A percentile compares a stretch with the other conserved stretches of the same genome.
Evolutionary conservation across 768 basidiomycete species (phyloP).

Genomic region (Rhodotorula kratochvilovae): DNA sequence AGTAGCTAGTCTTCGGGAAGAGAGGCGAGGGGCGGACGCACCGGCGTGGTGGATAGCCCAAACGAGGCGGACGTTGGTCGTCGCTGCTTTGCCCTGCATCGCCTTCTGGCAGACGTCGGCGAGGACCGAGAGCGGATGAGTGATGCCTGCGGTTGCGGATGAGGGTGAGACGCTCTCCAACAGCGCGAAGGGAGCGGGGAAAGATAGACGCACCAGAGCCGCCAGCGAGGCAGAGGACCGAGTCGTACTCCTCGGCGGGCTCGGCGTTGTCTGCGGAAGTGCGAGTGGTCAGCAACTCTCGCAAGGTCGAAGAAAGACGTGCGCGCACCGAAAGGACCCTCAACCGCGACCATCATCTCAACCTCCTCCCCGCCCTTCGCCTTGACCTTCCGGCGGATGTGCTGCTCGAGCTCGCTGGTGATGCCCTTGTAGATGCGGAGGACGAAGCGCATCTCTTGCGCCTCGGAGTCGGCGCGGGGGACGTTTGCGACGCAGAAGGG

Average conservation of each 20-base stretch:
- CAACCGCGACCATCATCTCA: conserved; percentile 20
- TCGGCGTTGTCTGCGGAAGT: conserved; percentile 3
- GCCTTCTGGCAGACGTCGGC: conserved; percentile 6
- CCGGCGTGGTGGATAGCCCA: conserved; percentile 23
- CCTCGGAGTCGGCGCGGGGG: neutral
- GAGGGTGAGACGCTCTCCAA: neutral
- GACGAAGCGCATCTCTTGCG: conserved; percentile 32
- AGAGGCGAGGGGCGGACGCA: neutral
- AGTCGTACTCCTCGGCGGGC: conserved; percentile 8
- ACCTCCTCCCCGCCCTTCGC: neutral
- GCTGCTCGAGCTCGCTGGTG: conserved; percentile 19
- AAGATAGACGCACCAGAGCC: conserved; percentile 23
- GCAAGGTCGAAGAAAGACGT: rapidly evolving
- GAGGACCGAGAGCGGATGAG: conserved; percentile 17
- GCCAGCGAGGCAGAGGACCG: conserved; percentile 30
- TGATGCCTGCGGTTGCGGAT: conserved; percentile 14
- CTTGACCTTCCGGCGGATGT: neutral
- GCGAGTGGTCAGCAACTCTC: no score
- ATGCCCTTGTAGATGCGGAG: conserved; percentile 29
- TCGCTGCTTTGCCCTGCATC: neutral
- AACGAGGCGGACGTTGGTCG: conserved; percentile 12
- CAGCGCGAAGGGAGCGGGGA: neutral
- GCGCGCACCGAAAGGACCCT: conserved; percentile 30
- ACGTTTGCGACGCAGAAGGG: conserved; percentile 34
- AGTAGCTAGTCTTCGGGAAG: neutral